These are phyloP conservation scores for Aspergillus haitiensis DNA, from an alignment of 495 filamentous ascomycete genomes.

Conservation along the genomic window DNA sequence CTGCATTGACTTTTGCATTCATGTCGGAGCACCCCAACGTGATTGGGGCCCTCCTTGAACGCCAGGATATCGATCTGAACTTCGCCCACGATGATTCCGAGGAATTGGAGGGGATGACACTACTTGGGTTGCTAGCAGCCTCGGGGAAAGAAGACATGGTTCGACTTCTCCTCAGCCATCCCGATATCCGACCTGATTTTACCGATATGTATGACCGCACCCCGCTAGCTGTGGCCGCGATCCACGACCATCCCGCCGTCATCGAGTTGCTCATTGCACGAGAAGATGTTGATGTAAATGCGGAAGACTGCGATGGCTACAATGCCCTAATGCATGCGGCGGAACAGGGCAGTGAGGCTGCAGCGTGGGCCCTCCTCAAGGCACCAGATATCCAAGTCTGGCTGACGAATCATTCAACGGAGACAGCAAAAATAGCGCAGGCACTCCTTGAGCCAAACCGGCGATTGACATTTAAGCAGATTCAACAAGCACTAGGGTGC, in stretches of 20 bases:
- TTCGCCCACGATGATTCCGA: not conserved
- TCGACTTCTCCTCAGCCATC: not conserved
- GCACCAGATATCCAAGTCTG: not conserved
- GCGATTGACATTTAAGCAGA: too few species aligned
- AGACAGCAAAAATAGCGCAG: not conserved
- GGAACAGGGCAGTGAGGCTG: not conserved
- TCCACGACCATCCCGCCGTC: not conserved
- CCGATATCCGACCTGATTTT: not conserved
- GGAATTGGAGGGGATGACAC: not conserved
- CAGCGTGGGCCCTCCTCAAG: not conserved
- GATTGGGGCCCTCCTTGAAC: not conserved
- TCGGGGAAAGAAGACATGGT: not conserved
- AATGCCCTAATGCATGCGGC: constrained; percentile 1
- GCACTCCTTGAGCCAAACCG: too few species aligned
- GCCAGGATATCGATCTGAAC: not conserved
- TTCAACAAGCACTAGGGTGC: too few species aligned
- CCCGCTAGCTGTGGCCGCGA: not conserved
- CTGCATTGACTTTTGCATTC: not conserved
- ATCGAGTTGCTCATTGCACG: not conserved
- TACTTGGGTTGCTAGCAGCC: not conserved
- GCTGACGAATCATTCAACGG: not conserved
- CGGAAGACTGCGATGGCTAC: not conserved
- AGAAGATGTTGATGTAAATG: not conserved
- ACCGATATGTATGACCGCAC: not conserved
- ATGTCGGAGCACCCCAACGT: not conserved